Base-by-base conservation (phyloP, 176 grass and related monocot species). In the Thalia dealbata region DNA sequence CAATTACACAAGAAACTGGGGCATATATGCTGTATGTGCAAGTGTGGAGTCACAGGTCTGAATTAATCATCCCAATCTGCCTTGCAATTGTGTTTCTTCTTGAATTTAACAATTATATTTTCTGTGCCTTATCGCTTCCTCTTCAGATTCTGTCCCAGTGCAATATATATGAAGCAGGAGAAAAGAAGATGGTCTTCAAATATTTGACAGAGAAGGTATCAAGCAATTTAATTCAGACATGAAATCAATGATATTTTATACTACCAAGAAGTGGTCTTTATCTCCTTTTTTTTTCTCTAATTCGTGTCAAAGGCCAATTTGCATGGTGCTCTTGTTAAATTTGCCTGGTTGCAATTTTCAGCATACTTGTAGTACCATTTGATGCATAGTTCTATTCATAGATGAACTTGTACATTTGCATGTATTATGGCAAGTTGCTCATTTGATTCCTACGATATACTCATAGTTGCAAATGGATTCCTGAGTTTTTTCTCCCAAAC, bases 141-240 rank as follows among this genome's bases (percentile, higher is more conserved):
- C n/a, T 54, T 14, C 80, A 97, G 95, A 84, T 97, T 44, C 68
- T 91, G 2, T 97, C 90, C 68, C 83, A 88, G 69, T 83, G 71
- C 85, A 97, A 97, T 74, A 79, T 97, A 22, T 97, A 97, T 56
- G 85, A 97, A 63, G 90, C 90, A 28, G 90, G 85, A 26, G 71
- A 84, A 71, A 86, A 88, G 83, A 92, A 81, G 54, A 56, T 69
- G 29, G 85, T 84, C 54, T 97, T 93, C 29, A 82, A 44, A 70
- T 76, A 86, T 83, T 29, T 84, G 64, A 67, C 9, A 44, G 95
- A 93, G n/a, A 81, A 92, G 87, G 93, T 88, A 48, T 22, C 25
- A 14, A 10, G 19, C 3, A 48, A 28, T 12, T 30, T 7, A 64
- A 16, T 72, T 72, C 26, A 32, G 10, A 19, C 3, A 30, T 64